Evolutionary conservation across 2,329 filamentous ascomycete genomes (phyloP), one percentile per base, ranked within the genome.

Genomic region (Trichoderma endophyticum): DNA sequence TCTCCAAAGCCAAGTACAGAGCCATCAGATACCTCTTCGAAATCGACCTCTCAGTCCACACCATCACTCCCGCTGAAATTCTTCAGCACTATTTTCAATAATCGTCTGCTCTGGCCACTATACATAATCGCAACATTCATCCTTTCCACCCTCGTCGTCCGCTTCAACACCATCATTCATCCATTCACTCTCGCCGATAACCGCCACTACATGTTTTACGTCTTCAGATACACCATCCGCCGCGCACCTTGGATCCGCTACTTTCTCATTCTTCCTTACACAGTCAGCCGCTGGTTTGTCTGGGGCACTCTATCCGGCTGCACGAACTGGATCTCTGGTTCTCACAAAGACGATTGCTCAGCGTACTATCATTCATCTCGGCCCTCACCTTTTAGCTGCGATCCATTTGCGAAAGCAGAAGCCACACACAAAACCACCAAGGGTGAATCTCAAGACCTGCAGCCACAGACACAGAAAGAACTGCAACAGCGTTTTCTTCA

Each of bases 141-240:
- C 7, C 71, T 82, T 8, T 85, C 86, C 0, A 60, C 83, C 2
- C 75, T 79, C 14, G 80, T 90, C 24, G 90, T 98, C 28, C 88
- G 89, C 74, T 92, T 88, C 86, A 98, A 98, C 85, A 99, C 96
- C 39, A 92, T 97, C 74, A 89, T 98, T 57, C 96, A 99, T 78
- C 95, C 96, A 0, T 99, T 98, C 80, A 97, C 95, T 0, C 87
- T 98, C 1, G 96, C 96, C 39, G 96, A 99, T 81, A 99, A 99
- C 81, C 87, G 96, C 3, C 96, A 99, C 81, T 99, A 97, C 83
- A 92, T 97, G 80, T 99, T 99, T 81, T 99, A 99, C 83, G 85
- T 97, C 73, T 99, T 99, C 84, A 91, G 94, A 1, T 90, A 94
- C 77, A 91, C 92, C 6, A 91, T 98, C 48, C 87, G 92, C 3